A percentile compares a stretch with the other conserved stretches of the same genome.
Conservation (phyloP, 805 yeast genomes). For the Lipomyces lipofer region DNA sequence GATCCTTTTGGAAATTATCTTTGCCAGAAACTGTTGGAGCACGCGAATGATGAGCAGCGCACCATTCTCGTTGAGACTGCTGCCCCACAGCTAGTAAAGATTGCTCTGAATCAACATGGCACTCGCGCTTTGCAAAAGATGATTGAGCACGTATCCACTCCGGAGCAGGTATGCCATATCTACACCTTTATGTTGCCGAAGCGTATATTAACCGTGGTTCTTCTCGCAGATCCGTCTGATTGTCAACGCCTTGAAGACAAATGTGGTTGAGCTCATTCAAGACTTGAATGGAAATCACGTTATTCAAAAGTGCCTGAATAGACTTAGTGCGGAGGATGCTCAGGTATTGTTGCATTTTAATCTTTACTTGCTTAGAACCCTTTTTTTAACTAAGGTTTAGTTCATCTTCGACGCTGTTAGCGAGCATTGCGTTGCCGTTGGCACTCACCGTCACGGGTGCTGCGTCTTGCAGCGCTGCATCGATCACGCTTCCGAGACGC, state of each 20-base stretch:
- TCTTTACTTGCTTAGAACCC: background rate
- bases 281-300: conserved; percentile 97
- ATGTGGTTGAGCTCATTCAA: conserved; percentile 76
- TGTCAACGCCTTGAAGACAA: conserved; percentile 59
- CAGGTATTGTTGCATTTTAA: conserved; percentile 42
- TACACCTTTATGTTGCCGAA: too few species aligned
- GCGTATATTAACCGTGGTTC: background rate
- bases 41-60: conserved; percentile 68
- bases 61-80: conserved; percentile 68
- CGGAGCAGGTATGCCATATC: conserved; percentile 60
- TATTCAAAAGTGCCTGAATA: conserved; percentile 85
- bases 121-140: conserved; percentile 92
- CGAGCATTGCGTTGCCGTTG: conserved; percentile 70
- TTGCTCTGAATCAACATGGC: conserved; percentile 93
- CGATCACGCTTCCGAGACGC: conserved; percentile 77
- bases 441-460: conserved; percentile 96
- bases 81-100: conserved; percentile 67
- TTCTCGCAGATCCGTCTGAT: conserved; percentile 49
- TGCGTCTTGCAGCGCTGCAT: conserved; percentile 94
- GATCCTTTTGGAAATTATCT: conserved; percentile 98
- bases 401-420: conserved; percentile 88
- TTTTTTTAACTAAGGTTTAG: background rate
- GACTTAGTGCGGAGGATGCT: conserved; percentile 63
- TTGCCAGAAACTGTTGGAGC: conserved; percentile 85
- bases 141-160: conserved; percentile 74